A percentile compares a stretch with the other conserved stretches of the same genome.
phyloP scores from a whole-genome alignment of 768 basidiomycete species.

The Austroboletus festivus region DNA sequence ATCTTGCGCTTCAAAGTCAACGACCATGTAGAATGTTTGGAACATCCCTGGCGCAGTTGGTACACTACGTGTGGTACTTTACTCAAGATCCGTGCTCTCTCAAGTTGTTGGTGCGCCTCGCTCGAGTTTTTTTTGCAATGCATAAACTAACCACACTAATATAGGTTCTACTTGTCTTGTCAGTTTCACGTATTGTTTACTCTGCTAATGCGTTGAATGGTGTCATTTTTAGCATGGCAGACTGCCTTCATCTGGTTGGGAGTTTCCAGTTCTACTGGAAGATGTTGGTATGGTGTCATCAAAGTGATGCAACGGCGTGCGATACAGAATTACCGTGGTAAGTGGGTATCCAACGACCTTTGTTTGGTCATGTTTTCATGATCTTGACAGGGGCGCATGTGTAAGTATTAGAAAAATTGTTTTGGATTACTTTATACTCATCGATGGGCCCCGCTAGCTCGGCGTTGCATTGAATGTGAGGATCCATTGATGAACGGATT shows the following conservation, averaged over 20 bases:
- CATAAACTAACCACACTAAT: neutral
- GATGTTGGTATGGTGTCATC: slow-evolving; percentile 5
- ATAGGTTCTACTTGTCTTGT: slow-evolving; percentile 14
- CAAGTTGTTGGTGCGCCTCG: slow-evolving; percentile 9
- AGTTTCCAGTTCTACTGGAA: slow-evolving; percentile 3
- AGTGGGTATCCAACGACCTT: neutral
- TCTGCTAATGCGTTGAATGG: neutral
- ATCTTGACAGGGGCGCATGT: slow-evolving; percentile 4
- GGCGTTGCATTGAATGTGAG: slow-evolving; percentile 9
- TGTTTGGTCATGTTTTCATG: neutral
- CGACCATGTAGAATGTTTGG: slow-evolving; percentile 11
- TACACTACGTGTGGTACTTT: slow-evolving; percentile 5
- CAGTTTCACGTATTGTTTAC: neutral
- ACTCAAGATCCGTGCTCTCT: slow-evolving; percentile 2
- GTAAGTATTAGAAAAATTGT: slow-evolving; percentile 4
- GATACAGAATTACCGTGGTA: slow-evolving; percentile 5
- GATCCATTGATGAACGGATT: neutral
- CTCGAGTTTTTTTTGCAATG: neutral
- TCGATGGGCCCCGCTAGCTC: neutral
- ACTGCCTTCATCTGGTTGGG: slow-evolving; percentile 5
- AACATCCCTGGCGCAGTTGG: slow-evolving; percentile 1
- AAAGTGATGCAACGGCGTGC: neutral
- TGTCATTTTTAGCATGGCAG: slow-evolving; percentile 5
- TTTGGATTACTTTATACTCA: neutral
- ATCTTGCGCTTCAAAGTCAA: neutral